Evolutionary conservation across 257 asterid genomes (phyloP).

Genomic region (Apocynum venetum): DNA sequence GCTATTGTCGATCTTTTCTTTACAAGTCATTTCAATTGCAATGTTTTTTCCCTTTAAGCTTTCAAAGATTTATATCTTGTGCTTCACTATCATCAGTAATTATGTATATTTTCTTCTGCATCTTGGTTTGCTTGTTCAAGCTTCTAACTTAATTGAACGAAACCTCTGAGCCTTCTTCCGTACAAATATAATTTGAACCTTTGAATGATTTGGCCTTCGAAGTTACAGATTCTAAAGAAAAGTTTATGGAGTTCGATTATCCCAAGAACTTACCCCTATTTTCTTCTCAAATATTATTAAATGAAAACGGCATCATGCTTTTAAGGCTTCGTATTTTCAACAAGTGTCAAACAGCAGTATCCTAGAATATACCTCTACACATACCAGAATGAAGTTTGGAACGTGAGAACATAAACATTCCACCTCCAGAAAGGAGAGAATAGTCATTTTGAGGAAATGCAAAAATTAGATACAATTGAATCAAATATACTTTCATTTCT

Average conservation of each 20-base stretch:
- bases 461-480: background rate
- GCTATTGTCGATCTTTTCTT: background rate
- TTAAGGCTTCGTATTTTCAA: background rate
- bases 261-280: background rate
- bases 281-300: background rate
- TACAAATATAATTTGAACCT: background rate
- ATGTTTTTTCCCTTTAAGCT: background rate
- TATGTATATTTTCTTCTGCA: background rate
- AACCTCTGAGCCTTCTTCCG: background rate
- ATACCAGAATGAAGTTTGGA: background rate
- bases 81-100: background rate
- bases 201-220: background rate
- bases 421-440: background rate
- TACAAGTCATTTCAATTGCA: background rate
- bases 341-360: background rate
- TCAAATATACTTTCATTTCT: background rate
- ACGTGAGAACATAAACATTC: background rate
- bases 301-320: background rate
- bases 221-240: background rate
- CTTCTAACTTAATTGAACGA: background rate
- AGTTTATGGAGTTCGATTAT: background rate
- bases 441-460: background rate
- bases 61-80: background rate
- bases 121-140: background rate
- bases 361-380: background rate